Conservation (phyloP, 495 filamentous ascomycete genomes). For the Ramalina intermedia region DNA sequence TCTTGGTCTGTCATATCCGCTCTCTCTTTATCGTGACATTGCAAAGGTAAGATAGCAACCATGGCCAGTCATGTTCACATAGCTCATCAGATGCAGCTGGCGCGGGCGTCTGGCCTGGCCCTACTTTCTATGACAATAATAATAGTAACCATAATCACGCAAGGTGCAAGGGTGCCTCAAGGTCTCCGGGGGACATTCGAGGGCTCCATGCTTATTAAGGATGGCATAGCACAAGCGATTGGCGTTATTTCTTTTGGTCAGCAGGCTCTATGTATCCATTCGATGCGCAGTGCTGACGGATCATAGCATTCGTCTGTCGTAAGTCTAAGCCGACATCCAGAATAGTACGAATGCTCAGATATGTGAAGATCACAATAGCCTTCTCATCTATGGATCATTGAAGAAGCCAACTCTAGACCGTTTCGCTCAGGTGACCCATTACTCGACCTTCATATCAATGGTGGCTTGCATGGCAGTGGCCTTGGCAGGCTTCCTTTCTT, state of each 20-base stretch:
- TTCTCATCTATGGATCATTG: constrained; percentile 92
- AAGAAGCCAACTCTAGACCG: constrained; percentile 89
- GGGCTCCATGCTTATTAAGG: constrained; percentile 54
- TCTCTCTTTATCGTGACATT: constrained; percentile 91
- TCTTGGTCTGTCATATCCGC: constrained; percentile 74
- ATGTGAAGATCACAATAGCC: constrained; percentile 70
- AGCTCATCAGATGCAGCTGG: constrained; percentile 40
- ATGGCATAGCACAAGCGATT: constrained; percentile 85
- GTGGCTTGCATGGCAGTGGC: constrained; percentile 80
- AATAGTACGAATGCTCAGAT: neutral
- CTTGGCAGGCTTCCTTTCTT: constrained; percentile 77
- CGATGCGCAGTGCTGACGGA: constrained; percentile 20
- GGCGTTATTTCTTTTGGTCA: constrained; percentile 94
- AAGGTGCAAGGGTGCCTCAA: constrained; percentile 56
- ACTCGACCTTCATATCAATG: constrained; percentile 77
- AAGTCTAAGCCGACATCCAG: constrained; percentile 18
- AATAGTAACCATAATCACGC: constrained; percentile 73
- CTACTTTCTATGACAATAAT: constrained; percentile 86
- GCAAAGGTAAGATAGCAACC: constrained; percentile 52
- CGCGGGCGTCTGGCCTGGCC: constrained; percentile 85
- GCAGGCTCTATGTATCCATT: constrained; percentile 11
- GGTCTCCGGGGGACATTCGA: constrained; percentile 56
- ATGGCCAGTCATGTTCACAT: too few species aligned
- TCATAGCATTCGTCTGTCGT: constrained; percentile 73
- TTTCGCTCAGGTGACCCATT: constrained; percentile 84